Percentiles rank a stretch among this genome's conserved stretches.
phyloP scores from a whole-genome alignment of 306 rosid genomes.

The Pueraria montana region DNA sequence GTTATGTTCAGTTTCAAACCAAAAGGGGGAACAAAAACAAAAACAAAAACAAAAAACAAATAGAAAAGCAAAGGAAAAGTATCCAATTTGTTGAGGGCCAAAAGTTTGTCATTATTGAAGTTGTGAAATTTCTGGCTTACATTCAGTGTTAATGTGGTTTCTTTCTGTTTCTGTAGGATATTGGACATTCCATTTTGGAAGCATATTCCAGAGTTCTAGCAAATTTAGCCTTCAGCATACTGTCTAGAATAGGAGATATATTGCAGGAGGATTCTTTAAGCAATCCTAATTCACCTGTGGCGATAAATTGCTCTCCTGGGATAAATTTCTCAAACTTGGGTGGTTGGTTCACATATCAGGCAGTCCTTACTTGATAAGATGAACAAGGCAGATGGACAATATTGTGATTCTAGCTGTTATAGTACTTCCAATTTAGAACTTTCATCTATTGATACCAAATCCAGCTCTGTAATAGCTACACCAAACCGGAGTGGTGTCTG shows the following conservation, averaged over 20 bases:
- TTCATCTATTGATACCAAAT: constrained; percentile 56
- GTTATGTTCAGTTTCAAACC: too few species aligned
- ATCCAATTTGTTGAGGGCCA: constrained; percentile 9
- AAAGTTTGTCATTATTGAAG: background rate
- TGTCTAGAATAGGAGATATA: constrained; percentile 82
- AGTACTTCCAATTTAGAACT: constrained; percentile 51
- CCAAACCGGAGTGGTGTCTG: too few species aligned
- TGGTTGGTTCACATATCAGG: constrained; percentile 53
- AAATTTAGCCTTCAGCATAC: constrained; percentile 80
- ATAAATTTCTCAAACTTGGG: constrained; percentile 52
- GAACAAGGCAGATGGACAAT: constrained; percentile 50
- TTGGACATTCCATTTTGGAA: constrained; percentile 85
- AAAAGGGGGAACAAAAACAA: too few species aligned
- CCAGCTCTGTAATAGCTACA: constrained; percentile 53
- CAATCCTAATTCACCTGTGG: constrained; percentile 66
- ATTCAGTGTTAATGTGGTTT: constrained; percentile 30
- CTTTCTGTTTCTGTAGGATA: constrained; percentile 66
- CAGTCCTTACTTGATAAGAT: constrained; percentile 58
- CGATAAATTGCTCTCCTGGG: constrained; percentile 54
- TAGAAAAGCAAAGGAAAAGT: too few species aligned
- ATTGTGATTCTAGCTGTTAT: constrained; percentile 52
- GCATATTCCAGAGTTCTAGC: constrained; percentile 93
- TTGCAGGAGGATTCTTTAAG: constrained; percentile 77
- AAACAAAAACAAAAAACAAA: too few species aligned
- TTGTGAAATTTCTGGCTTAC: background rate